phyloP scores from a whole-genome alignment of 129 eudicot genomes.

The Centella asiatica region DNA sequence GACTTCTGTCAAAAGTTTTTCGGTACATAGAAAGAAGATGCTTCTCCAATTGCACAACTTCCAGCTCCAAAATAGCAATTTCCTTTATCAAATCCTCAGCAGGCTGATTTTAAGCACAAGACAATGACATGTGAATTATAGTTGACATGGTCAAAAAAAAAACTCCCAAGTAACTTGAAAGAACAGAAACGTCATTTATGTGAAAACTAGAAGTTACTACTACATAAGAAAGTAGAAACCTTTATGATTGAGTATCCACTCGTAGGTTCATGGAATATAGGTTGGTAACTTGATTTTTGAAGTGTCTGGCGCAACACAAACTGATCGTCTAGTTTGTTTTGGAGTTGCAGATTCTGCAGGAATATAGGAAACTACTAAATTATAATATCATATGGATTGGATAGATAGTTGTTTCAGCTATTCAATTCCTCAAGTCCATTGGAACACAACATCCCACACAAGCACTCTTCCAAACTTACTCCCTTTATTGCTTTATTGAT shows the following conservation, averaged over 20 bases:
- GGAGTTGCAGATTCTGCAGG: conserved; percentile 51
- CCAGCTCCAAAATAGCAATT: conserved; percentile 59
- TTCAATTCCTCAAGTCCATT: no score
- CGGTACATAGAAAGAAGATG: conserved; percentile 71
- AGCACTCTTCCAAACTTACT: no score
- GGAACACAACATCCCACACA: no score
- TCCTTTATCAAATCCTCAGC: conserved; percentile 70
- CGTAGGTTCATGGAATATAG: conserved; percentile 26
- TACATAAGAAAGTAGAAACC: conserved; percentile 18
- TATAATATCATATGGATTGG: background rate
- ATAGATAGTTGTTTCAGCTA: no score
- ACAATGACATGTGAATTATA: background rate
- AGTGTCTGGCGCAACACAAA: conserved; percentile 32
- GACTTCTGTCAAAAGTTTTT: conserved; percentile 32
- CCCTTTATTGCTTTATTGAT: no score
- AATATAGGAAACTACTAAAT: background rate
- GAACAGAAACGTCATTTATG: no score
- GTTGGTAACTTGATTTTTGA: conserved; percentile 36
- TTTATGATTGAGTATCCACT: conserved; percentile 30
- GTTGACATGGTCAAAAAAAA: background rate
- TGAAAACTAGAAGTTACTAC: background rate
- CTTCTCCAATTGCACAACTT: conserved; percentile 65
- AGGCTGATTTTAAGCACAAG: conserved; percentile 40
- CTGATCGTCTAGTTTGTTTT: conserved; percentile 53
- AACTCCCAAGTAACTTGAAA: background rate